These are phyloP conservation scores for Paramecium octaurelia DNA, from an alignment of 73 alveolate genomes.

Conservation along the genomic window DNA sequence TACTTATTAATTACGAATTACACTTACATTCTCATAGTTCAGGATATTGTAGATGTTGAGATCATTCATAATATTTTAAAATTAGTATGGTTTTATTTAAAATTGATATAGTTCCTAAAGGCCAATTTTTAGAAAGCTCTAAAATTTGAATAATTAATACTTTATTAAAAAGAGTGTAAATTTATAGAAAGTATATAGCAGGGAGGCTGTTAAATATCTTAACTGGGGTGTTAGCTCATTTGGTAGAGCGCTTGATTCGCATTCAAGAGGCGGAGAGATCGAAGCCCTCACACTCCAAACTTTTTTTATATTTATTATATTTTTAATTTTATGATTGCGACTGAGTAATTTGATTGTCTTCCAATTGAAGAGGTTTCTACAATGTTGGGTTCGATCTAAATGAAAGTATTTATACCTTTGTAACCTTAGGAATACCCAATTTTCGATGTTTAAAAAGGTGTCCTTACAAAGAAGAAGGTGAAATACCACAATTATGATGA, in stretches of 20 bases:
- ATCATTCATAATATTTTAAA: neutral
- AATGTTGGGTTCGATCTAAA: neutral
- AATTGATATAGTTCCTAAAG: neutral
- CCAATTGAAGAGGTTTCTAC: conserved; percentile 12
- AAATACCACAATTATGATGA: neutral
- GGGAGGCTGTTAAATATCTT: neutral
- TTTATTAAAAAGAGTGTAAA: neutral
- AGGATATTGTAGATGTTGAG: neutral
- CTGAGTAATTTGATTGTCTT: conserved; percentile 32
- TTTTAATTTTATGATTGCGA: neutral
- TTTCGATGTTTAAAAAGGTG: conserved; percentile 23
- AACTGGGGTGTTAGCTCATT: conserved; percentile 57
- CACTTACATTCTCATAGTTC: neutral
- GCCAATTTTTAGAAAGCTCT: conserved; percentile 4
- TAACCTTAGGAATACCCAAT: neutral
- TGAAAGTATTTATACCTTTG: neutral
- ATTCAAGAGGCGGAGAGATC: conserved; percentile 62
- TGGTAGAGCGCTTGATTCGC: conserved; percentile 63
- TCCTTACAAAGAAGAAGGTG: conserved; percentile 21
- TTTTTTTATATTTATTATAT: neutral
- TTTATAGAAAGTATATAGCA: neutral
- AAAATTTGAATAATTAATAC: neutral
- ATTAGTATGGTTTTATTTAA: neutral
- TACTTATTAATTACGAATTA: neutral
- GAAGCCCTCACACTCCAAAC: conserved; percentile 62